Conservation (phyloP, 345 rosid species). For the Linum tenue region DNA sequence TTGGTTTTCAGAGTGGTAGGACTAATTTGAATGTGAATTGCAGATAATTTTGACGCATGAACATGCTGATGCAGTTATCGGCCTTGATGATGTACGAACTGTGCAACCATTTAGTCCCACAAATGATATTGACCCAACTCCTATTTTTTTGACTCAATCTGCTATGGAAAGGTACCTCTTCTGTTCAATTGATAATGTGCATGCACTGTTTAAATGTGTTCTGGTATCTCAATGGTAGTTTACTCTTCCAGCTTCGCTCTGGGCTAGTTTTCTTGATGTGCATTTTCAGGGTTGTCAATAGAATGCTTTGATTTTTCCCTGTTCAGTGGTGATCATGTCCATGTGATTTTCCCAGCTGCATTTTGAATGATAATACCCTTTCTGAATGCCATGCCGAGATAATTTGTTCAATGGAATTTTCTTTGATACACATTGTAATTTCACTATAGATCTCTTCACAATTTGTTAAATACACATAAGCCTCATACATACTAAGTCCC, state of each 20-base stretch:
- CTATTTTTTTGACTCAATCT: conserved; percentile 50
- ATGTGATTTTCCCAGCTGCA: no score
- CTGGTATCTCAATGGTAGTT: neutral
- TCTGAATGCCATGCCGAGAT: no score
- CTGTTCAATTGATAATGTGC: neutral
- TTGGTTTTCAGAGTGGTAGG: conserved; percentile 5
- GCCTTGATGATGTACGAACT: conserved; percentile 86
- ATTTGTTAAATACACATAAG: no score
- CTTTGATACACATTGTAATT: no score
- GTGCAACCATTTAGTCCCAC: conserved; percentile 81
- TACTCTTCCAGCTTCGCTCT: neutral
- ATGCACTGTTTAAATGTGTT: neutral
- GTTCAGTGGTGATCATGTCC: no score
- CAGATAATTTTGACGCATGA: conserved; percentile 98
- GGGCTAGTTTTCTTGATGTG: neutral
- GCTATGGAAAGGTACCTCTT: conserved; percentile 76
- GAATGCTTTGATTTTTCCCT: no score
- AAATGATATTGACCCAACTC: conserved; percentile 81
- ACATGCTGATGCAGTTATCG: conserved; percentile 99
- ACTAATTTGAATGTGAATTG: conserved; percentile 22
- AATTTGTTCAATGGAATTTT: no score
- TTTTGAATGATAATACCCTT: no score
- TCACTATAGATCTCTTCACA: neutral
- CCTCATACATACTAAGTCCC: no score
- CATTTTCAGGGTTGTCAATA: neutral